Evolutionary conservation across 1,284 basidiomycete species (phyloP), one percentile per base, ranked within the genome.

Genomic region (Rhodotorula sp.): DNA sequence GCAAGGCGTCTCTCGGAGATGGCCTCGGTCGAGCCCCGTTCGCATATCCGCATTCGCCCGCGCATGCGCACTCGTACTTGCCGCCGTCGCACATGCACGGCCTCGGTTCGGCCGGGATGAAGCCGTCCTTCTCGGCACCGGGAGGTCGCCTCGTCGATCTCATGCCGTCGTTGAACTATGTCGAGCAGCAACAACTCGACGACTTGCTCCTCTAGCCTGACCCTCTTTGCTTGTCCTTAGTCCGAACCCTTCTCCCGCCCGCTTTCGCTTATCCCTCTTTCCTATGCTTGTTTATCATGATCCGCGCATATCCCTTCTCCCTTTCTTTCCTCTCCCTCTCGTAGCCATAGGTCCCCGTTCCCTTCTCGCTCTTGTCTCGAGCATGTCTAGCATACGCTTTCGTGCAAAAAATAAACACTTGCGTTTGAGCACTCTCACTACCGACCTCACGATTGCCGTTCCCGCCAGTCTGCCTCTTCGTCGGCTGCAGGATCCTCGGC

Each of bases 81-180:
- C 58, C 43, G 5, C 31, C 50, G 19, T 52, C 62, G 62, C 62
- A 62, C 26, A 52, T 55, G 52, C 62, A 52, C 62, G 52, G 38
- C 38, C 50, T 52, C 16, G 50, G 52, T 19, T 63, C 62, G 14
- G 54, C 54, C 2, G 28, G 52, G 15, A 63, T 63, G 62, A 63
- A 63, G 62, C 43, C 54, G 4, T 56, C 62, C n/a, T 43, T 47
- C 26, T 63, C 62, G 26, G 62, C 62, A 14, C 62, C 62, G 14
- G 62, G 62, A 26, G 62, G 54, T 14, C 26, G 38, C 5, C 48
- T 49, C 26, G 54, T 55, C 14, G 54, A 55, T 31, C 47, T 52
- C 31, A 4, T 31, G 28, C 60, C 48, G n/a, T 45, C n/a, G 31
- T 19, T 34, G 12, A 21, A n/a, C 60, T 10, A 23, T 5, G 21